A percentile compares a stretch with the other conserved stretches of the same genome.
These are phyloP conservation scores for Tuber calosporum DNA, from an alignment of 495 filamentous ascomycete species.

Conservation along the genomic window DNA sequence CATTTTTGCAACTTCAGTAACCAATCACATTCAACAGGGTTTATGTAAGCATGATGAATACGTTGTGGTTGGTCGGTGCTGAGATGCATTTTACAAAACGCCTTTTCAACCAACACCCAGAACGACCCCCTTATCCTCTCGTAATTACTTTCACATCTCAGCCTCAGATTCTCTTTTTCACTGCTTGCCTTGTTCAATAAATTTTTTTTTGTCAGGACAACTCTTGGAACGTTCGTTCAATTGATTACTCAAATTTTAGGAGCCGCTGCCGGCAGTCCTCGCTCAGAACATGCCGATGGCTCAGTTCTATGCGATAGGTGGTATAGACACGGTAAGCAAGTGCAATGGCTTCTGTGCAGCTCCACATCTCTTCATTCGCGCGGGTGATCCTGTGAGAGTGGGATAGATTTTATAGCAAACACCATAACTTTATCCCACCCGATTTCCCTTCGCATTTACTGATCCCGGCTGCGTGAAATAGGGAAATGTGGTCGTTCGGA, in stretches of 20 bases:
- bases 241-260: neutral
- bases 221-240: neutral
- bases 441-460: neutral
- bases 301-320: conserved; percentile 21
- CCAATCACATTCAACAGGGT: no score
- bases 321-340: conserved; percentile 16
- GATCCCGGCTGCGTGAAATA: neutral
- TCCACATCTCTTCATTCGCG: neutral
- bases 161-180: neutral
- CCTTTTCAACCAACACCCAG: neutral
- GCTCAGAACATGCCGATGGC: conserved; percentile 11
- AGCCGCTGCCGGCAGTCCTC: neutral
- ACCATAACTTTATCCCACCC: neutral
- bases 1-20: no score
- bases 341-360: neutral
- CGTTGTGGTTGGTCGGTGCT: no score
- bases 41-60: no score
- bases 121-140: neutral
- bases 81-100: no score
- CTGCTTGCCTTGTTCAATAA: neutral
- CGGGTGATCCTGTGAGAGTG: no score
- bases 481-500: conserved; percentile 11
- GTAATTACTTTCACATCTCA: neutral
- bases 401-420: neutral
- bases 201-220: neutral